Conservation (phyloP, 2,329 filamentous ascomycete genomes). For the Akanthomyces uredinophilus region DNA sequence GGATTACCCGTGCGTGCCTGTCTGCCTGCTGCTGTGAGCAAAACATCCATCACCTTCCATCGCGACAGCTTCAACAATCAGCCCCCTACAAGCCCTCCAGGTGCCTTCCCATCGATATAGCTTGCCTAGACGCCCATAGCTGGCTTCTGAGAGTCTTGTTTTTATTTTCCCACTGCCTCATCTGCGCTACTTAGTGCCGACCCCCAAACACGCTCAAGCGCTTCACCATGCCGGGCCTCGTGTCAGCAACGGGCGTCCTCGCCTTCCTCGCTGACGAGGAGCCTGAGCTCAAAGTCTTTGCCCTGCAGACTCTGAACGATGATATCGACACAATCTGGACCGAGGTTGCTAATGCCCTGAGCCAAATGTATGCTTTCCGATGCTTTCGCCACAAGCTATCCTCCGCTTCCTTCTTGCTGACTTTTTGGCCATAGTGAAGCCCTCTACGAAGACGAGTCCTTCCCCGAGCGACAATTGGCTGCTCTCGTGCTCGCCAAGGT, state of each 20-base stretch:
- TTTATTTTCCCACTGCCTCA: background rate
- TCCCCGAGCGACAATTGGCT: conserved; percentile 88
- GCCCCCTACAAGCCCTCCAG: background rate
- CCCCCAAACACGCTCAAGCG: background rate
- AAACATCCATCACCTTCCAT: conserved; percentile 23
- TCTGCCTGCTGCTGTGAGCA: conserved; percentile 18
- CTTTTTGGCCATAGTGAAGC: conserved; percentile 63
- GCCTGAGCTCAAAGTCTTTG: conserved; percentile 88
- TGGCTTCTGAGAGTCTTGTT: background rate
- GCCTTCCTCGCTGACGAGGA: conserved; percentile 95
- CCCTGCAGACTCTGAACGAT: conserved; percentile 89
- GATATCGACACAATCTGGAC: conserved; percentile 98
- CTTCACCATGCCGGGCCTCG: conserved; percentile 77
- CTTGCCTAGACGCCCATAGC: background rate
- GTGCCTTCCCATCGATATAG: conserved; percentile 12
- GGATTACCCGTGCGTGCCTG: conserved; percentile 24
- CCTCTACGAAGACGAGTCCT: conserved; percentile 92
- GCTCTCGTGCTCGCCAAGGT: conserved; percentile 95
- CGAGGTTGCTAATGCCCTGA: conserved; percentile 87
- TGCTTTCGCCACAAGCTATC: background rate
- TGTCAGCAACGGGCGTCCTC: conserved; percentile 89
- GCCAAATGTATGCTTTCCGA: conserved; percentile 67
- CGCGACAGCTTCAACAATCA: conserved; percentile 16
- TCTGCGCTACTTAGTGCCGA: background rate
- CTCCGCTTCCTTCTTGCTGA: conserved; percentile 5